Conservation (phyloP, 768 basidiomycete species). For the Ephemerocybe angulata region DNA sequence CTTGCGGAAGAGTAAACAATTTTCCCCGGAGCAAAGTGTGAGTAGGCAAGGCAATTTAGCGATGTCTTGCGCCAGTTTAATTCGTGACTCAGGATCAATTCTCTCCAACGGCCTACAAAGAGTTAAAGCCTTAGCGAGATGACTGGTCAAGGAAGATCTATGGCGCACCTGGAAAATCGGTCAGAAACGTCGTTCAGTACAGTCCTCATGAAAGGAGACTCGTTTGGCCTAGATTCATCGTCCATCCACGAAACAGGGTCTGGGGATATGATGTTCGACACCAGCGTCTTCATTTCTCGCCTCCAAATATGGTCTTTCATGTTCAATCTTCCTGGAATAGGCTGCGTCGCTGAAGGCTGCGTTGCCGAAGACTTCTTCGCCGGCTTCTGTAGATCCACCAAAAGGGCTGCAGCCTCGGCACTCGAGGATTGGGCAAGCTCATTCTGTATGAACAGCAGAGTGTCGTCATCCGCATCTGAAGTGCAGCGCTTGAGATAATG, state of each 20-base stretch:
- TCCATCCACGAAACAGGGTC: slow-evolving; percentile 54
- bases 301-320: slow-evolving; percentile 29
- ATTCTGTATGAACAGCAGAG: not conserved
- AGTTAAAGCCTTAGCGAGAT: no score
- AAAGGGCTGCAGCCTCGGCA: not conserved
- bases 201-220: slow-evolving; percentile 38
- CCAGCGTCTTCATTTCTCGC: slow-evolving; percentile 26
- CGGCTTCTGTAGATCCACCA: not conserved
- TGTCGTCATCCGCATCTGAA: not conserved
- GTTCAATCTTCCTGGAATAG: slow-evolving; percentile 6
- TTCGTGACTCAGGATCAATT: slow-evolving; percentile 26
- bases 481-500: not conserved
- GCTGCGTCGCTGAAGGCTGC: slow-evolving; percentile 5
- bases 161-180: slow-evolving; percentile 34
- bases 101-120: slow-evolving; percentile 34
- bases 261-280: slow-evolving; percentile 41
- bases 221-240: slow-evolving; percentile 41
- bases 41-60: slow-evolving; percentile 35
- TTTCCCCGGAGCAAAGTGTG: slow-evolving; percentile 29
- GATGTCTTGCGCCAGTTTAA: slow-evolving; percentile 31
- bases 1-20: slow-evolving; percentile 23
- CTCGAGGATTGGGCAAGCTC: not conserved
- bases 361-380: not conserved
- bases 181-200: slow-evolving; percentile 45
- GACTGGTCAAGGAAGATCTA: no score